Base-by-base conservation (phyloP, 164 flowering plant genomes). In the Nelumbo lutea region DNA sequence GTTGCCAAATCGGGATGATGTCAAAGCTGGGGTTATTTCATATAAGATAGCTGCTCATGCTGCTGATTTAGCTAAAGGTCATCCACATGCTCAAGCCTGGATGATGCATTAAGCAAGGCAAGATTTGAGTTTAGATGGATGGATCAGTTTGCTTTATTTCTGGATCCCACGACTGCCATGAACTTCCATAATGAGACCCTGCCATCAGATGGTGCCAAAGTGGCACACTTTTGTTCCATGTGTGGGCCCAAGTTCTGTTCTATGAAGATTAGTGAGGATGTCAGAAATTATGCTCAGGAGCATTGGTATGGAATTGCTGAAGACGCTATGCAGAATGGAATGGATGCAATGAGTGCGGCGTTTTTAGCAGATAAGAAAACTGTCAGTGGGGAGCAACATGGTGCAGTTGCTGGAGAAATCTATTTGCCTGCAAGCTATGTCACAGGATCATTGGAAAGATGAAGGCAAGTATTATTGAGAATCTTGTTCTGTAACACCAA, bases 181-280 rank as follows among this genome's bases (percentile, higher is more conserved):
- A 78, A 97, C 61, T 96, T 91, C 80, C 99, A 96, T 83, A 98
- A 93, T 65, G 98, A 96, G 71, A 90, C 97, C 50, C 78, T 96
- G 64, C 99, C 99, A 41, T 75, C 99, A 6, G 97, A 93, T 27
- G 99, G 99, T 59, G 98, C 98, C 40, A 96, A 96, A 77, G 93
- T 96, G 42, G 99, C 99, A 14, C 99, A 96, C 77, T 96, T 96
- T 78, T 93, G 98, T 85, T 93, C 98, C 7, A 96, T 96, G 99
- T 96, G 99, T 69, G 99, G 99, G 43, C 99, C 99, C 3, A 96
- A 96, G 80, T 96, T 96, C 74, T 96, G 99, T 74, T 96, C 99
- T 3, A 96, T 96, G 99, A 96, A 93, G 84, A 96, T 96, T 72
- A 96, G 97, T 0, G 99, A 96, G 79, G 99, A 96, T 82, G 96